Percentiles rank a stretch among this genome's conserved stretches.
Evolutionary conservation across 768 basidiomycete genomes (phyloP).

Genomic region (Pleurotus giganteus): DNA sequence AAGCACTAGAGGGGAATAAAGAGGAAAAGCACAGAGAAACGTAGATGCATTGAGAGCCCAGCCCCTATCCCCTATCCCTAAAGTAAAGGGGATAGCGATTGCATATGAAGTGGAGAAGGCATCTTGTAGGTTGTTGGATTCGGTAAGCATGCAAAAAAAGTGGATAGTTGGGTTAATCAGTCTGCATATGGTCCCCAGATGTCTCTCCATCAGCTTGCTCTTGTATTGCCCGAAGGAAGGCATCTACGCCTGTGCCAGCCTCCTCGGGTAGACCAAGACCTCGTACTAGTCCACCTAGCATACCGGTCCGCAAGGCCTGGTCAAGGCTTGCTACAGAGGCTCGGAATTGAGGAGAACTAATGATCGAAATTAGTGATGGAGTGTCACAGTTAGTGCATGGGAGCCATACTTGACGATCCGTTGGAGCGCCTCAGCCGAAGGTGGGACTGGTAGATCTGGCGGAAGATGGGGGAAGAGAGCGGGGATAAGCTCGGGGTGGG

Average conservation of each 20-base stretch:
- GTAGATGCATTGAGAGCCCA: no score
- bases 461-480: conserved; percentile 82
- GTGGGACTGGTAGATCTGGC: conserved; percentile 67
- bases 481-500: conserved; percentile 65
- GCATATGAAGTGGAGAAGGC: no score
- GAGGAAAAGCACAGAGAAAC: no score
- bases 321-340: conserved; percentile 78
- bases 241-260: conserved; percentile 73
- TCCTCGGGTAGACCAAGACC: conserved; percentile 82
- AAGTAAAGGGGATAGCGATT: no score
- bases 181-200: conserved; percentile 70
- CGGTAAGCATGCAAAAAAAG: no score
- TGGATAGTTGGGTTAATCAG: conserved; percentile 46
- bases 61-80: no score
- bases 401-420: conserved; percentile 59
- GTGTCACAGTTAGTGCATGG: not conserved
- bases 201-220: conserved; percentile 65
- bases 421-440: conserved; percentile 66
- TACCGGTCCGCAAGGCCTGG: conserved; percentile 78
- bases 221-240: conserved; percentile 78
- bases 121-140: no score
- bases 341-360: conserved; percentile 78
- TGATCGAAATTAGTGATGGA: conserved; percentile 6
- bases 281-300: conserved; percentile 72
- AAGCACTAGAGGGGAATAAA: no score